A percentile compares a stretch with the other conserved stretches of the same genome.
Conservation (phyloP, 176 grass and related monocot genomes). For the Bolboschoenus planiculmis region DNA sequence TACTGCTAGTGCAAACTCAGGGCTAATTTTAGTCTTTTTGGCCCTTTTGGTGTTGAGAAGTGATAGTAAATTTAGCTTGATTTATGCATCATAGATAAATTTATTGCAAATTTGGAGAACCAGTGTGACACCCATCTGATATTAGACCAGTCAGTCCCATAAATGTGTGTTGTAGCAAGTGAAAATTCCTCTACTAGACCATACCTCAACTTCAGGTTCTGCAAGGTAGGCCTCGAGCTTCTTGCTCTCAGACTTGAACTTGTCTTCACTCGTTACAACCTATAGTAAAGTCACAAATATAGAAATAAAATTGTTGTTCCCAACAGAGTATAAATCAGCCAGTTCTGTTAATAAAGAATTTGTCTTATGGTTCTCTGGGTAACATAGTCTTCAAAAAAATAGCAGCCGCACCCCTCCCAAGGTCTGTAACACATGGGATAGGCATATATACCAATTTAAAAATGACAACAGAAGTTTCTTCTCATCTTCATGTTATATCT, state of each 20-base stretch:
- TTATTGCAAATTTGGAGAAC: not conserved
- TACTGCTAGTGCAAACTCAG: not conserved
- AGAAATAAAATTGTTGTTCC: slow-evolving; percentile 6
- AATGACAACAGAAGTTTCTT: not conserved
- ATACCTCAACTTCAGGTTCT: slow-evolving; percentile 90
- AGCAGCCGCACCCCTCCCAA: not conserved
- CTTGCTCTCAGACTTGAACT: slow-evolving; percentile 77
- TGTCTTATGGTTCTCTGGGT: not conserved
- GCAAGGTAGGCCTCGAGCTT: slow-evolving; percentile 83
- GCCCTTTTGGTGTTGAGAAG: not conserved
- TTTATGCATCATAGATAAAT: not conserved
- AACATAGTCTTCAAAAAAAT: not conserved
- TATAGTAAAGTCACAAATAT: slow-evolving; percentile 20
- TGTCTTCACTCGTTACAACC: slow-evolving; percentile 87
- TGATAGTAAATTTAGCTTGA: not conserved
- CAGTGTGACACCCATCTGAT: not conserved
- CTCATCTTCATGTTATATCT: not conserved
- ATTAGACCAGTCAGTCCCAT: not conserved
- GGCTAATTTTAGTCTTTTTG: not conserved
- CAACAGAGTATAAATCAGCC: slow-evolving; percentile 14
- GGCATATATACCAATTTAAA: not conserved
- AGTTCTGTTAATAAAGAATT: slow-evolving; percentile 2
- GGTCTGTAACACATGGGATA: not conserved
- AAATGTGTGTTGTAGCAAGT: not conserved
- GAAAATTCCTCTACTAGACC: not conserved